These are phyloP conservation scores for Wickerhamiella dianesei DNA, from an alignment of 805 yeast genomes.

Conservation along the genomic window DNA sequence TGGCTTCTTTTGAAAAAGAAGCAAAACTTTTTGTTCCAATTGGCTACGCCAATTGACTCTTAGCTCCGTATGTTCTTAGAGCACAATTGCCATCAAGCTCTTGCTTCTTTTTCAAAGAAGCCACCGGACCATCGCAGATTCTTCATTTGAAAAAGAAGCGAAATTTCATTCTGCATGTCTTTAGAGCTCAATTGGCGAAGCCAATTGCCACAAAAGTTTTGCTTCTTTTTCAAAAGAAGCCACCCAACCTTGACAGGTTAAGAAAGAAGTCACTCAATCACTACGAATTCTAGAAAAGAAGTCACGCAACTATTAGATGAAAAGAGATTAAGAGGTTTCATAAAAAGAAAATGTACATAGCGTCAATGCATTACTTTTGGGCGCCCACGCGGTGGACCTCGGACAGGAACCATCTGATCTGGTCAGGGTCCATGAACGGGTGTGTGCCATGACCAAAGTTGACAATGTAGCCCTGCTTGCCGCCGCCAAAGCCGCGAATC, in stretches of 20 bases:
- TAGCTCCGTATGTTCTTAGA: background rate
- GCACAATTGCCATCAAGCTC: background rate
- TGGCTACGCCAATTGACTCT: background rate
- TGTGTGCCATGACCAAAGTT: constrained; percentile 98
- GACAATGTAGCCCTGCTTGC: constrained; percentile 78
- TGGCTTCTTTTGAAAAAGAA: too few species aligned
- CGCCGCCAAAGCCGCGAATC: constrained; percentile 90
- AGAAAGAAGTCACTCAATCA: too few species aligned
- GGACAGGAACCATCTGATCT: constrained; percentile 67
- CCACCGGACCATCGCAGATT: too few species aligned
- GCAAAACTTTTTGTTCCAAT: too few species aligned
- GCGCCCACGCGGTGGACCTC: constrained; percentile 73
- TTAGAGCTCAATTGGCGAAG: too few species aligned
- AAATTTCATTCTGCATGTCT: too few species aligned
- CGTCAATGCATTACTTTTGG: background rate
- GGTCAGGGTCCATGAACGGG: constrained; percentile 93
- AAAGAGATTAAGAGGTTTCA: background rate
- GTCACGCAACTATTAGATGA: too few species aligned
- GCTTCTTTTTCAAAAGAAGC: too few species aligned
- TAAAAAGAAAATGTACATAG: background rate
- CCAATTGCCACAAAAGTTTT: too few species aligned
- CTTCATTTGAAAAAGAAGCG: too few species aligned
- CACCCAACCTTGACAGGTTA: too few species aligned
- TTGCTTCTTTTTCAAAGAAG: background rate
- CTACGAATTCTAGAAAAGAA: too few species aligned